phyloP scores from a whole-genome alignment of 2,329 filamentous ascomycete genomes.

The Ophiocordyceps australis region DNA sequence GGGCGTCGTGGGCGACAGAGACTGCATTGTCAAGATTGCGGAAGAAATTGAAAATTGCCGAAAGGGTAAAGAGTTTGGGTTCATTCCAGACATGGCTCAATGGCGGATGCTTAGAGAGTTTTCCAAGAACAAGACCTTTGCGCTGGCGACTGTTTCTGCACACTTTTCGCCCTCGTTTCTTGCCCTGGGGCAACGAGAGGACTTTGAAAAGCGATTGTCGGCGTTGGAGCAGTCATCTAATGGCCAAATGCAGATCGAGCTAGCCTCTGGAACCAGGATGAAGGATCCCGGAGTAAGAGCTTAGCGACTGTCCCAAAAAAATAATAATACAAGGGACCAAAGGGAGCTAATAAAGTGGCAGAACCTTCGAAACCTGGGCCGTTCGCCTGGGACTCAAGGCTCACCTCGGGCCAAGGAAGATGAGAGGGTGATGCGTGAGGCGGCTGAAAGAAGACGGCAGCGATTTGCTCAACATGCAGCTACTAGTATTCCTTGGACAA shows the following conservation, averaged over 20 bases:
- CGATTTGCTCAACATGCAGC: too few species aligned
- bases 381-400: conserved; percentile 4
- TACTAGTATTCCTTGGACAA: too few species aligned
- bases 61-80: conserved; percentile 8
- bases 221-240: conserved; percentile 9
- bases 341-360: too few species aligned
- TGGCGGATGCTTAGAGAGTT: conserved; percentile 14
- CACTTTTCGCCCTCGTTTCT: conserved; percentile 9
- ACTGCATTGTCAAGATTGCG: conserved; percentile 6
- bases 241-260: conserved; percentile 8
- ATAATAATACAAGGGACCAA: neutral
- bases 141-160: conserved; percentile 10
- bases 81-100: conserved; percentile 13
- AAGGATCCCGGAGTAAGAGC: conserved; percentile 15
- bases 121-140: conserved; percentile 11
- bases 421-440: conserved; percentile 13
- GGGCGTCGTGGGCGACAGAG: neutral
- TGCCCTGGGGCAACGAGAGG: conserved; percentile 8
- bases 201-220: conserved; percentile 9
- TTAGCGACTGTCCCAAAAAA: neutral
- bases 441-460: conserved; percentile 11
- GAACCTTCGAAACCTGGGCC: conserved; percentile 14
- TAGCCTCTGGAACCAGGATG: conserved; percentile 5
- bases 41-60: conserved; percentile 9
- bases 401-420: conserved; percentile 10